phyloP scores from a whole-genome alignment of 2,329 filamentous ascomycete species.

The Fusarium solani-melongenae region DNA sequence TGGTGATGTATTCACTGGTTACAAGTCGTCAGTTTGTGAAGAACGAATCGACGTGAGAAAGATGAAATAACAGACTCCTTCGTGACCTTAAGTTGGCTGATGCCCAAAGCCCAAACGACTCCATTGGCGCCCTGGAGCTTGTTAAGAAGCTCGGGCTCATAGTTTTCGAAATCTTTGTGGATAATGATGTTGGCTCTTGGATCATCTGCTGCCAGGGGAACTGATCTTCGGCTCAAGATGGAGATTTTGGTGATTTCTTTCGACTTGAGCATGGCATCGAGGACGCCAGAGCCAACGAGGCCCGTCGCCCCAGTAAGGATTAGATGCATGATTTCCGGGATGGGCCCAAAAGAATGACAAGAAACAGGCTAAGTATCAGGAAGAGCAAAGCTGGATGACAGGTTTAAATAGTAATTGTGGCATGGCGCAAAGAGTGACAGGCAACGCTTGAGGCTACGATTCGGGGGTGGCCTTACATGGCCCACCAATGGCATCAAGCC shows the following conservation, averaged over 20 bases:
- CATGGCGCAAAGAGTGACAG: background rate
- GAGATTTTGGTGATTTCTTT: background rate
- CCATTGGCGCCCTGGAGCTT: background rate
- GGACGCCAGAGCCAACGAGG: background rate
- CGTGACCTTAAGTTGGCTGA: background rate
- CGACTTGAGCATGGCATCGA: conserved; percentile 1
- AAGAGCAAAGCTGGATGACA: background rate
- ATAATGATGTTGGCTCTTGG: background rate
- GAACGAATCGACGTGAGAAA: background rate
- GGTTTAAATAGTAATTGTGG: background rate
- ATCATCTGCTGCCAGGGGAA: background rate
- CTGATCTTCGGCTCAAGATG: background rate
- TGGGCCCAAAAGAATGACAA: background rate
- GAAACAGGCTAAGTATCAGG: background rate
- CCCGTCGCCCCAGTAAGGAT: conserved; percentile 1
- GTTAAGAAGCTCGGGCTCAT: background rate
- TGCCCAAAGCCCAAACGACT: background rate
- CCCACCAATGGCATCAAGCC: background rate
- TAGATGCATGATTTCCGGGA: background rate
- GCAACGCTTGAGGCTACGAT: background rate
- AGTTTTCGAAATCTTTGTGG: background rate
- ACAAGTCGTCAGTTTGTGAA: background rate
- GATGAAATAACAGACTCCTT: background rate
- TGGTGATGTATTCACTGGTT: background rate
- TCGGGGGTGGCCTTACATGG: background rate